phyloP scores from a whole-genome alignment of 2,329 filamentous ascomycete species.

The Rosellinia necatrix region DNA sequence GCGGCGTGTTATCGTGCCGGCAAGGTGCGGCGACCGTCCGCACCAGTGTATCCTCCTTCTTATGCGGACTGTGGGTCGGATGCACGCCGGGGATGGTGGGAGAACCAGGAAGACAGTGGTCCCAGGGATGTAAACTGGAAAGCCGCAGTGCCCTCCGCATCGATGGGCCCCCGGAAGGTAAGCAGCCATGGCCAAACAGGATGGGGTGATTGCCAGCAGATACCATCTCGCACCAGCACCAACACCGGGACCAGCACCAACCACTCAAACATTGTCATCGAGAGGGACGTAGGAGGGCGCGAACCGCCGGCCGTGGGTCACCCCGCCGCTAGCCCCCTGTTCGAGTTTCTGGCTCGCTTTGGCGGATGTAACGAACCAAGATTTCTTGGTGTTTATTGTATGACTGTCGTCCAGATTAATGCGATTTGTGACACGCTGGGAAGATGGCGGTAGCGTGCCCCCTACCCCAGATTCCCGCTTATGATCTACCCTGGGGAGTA shows the following conservation, averaged over 20 bases:
- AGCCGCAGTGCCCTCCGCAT: conserved; percentile 2
- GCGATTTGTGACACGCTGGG: neutral
- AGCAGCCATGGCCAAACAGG: conserved; percentile 21
- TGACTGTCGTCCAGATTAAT: conserved; percentile 3
- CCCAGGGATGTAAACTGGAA: conserved; percentile 12
- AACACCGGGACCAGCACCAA: conserved; percentile 3
- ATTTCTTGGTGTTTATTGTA: conserved; percentile 2
- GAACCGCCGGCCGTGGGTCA: conserved; percentile 10
- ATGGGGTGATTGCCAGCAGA: conserved; percentile 19
- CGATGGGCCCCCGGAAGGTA: conserved; percentile 30
- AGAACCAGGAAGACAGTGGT: conserved; percentile 17
- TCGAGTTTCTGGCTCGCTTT: conserved; percentile 20
- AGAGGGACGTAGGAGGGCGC: conserved; percentile 2
- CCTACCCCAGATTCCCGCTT: conserved; percentile 27
- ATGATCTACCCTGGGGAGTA: conserved; percentile 25
- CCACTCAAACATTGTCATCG: neutral
- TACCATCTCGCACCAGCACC: neutral
- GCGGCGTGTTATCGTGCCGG: conserved; percentile 12
- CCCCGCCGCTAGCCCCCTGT: conserved; percentile 5
- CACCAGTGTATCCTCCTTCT: conserved; percentile 27
- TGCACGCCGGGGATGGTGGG: neutral
- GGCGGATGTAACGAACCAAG: conserved; percentile 22
- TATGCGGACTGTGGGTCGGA: conserved; percentile 20
- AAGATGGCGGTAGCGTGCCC: neutral
- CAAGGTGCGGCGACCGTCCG: conserved; percentile 18